phyloP scores from a whole-genome alignment of 345 rosid species.

The Cardamine chenopodiifolia region DNA sequence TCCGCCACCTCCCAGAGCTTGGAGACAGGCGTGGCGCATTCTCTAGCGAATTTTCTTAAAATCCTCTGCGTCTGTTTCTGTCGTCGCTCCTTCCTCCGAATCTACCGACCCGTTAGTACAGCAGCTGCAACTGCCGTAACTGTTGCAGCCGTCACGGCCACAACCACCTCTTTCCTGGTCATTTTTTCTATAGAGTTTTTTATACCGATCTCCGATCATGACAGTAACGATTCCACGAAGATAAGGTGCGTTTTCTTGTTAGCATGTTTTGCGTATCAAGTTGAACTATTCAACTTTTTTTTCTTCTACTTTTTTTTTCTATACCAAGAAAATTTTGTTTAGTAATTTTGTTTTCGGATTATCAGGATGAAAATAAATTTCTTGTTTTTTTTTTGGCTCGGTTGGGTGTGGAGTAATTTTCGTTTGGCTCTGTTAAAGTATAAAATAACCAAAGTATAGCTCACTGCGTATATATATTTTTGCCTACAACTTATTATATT shows the following conservation, averaged over 20 bases:
- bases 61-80: conserved; percentile 50
- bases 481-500: too few relatives aligned
- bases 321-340: not conserved
- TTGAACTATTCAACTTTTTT: conserved; percentile 33
- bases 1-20: conserved; percentile 58
- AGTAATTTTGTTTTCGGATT: not conserved
- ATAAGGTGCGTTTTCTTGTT: conserved; percentile 31
- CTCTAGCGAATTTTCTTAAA: conserved; percentile 53
- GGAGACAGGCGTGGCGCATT: conserved; percentile 63
- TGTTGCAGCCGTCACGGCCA: conserved; percentile 38
- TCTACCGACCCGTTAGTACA: conserved; percentile 38
- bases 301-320: too few relatives aligned
- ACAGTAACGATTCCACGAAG: not conserved
- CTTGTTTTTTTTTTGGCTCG: not conserved
- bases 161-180: conserved; percentile 45
- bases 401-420: not conserved
- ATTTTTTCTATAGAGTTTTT: not conserved
- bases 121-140: conserved; percentile 37
- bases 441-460: too few relatives aligned
- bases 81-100: conserved; percentile 44
- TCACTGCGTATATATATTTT: too few relatives aligned
- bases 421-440: not conserved
- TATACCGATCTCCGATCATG: not conserved
- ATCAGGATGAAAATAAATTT: too few relatives aligned
- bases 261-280: conserved; percentile 31